Conservation (phyloP, 768 basidiomycete species). For the Serpula lacrymans region DNA sequence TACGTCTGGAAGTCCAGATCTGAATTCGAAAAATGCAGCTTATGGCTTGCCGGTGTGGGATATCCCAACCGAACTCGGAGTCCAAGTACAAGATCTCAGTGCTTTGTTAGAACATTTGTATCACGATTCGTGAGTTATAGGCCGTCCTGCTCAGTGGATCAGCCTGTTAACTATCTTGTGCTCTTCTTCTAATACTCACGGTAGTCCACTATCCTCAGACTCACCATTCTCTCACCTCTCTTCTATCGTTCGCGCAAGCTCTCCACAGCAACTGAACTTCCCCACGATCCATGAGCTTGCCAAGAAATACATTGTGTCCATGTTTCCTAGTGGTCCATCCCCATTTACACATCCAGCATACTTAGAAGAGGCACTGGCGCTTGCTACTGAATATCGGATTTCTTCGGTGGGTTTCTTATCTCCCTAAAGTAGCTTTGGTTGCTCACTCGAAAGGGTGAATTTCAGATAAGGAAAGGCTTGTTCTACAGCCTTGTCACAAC, state of each 20-base stretch:
- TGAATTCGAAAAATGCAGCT: too few relatives aligned
- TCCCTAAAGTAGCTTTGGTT: not conserved
- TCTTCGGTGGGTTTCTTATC: constrained; percentile 40
- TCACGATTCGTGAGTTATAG: constrained; percentile 67
- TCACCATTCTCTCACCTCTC: constrained; percentile 46
- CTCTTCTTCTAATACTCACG: too few relatives aligned
- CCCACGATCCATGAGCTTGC: constrained; percentile 49
- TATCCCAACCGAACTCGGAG: constrained; percentile 36
- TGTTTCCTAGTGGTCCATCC: constrained; percentile 48
- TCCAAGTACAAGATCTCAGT: constrained; percentile 47
- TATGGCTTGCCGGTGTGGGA: constrained; percentile 19
- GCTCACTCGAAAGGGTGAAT: not conserved
- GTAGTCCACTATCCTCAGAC: constrained; percentile 45
- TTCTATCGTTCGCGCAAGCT: constrained; percentile 54
- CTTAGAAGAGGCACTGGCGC: constrained; percentile 48
- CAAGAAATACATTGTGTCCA: constrained; percentile 35
- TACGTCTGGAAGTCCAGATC: constrained; percentile 3
- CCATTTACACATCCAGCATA: constrained; percentile 42
- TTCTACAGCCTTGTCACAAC: constrained; percentile 63
- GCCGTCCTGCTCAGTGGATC: too few relatives aligned
- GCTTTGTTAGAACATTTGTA: constrained; percentile 62
- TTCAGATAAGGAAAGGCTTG: constrained; percentile 57
- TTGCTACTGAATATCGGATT: constrained; percentile 48
- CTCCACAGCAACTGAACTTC: constrained; percentile 53
- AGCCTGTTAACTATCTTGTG: too few relatives aligned